Evolutionary conservation across 129 eudicot genomes (phyloP).

Genomic region (Glebionis coronaria): DNA sequence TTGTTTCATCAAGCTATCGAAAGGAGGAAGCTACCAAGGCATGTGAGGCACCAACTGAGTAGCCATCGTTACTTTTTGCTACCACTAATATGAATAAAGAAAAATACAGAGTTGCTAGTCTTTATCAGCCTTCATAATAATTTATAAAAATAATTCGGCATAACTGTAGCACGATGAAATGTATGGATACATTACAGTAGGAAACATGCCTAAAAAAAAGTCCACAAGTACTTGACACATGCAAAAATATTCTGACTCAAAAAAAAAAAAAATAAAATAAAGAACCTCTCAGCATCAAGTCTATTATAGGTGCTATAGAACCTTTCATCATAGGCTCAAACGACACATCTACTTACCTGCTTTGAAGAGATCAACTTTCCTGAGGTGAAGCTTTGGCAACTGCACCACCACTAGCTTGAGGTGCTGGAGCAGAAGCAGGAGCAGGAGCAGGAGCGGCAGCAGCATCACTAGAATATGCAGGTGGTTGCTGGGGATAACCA

Average conservation of each 20-base stretch:
- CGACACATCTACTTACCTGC: slow-evolving; percentile 26
- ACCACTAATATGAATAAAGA: no score
- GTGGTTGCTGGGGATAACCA: slow-evolving; percentile 62
- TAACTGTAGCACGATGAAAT: background rate
- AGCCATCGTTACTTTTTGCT: no score
- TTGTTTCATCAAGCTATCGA: no score
- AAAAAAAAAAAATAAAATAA: background rate
- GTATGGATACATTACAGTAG: slow-evolving; percentile 13
- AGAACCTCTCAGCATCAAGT: slow-evolving; percentile 18
- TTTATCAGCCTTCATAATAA: no score
- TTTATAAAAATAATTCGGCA: no score
- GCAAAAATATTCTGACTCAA: slow-evolving; percentile 14
- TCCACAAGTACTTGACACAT: background rate
- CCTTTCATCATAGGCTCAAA: background rate
- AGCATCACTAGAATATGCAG: slow-evolving; percentile 64
- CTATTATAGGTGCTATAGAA: slow-evolving; percentile 11
- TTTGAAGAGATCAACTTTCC: slow-evolving; percentile 43
- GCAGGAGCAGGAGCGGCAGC: slow-evolving; percentile 23
- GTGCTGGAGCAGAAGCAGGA: slow-evolving; percentile 44
- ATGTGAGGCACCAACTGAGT: no score
- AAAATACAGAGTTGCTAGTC: no score
- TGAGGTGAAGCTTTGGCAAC: slow-evolving; percentile 72
- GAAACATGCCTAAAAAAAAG: slow-evolving; percentile 11
- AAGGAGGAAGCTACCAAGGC: no score
- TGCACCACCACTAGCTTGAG: slow-evolving; percentile 52